Base-by-base conservation (phyloP, 2,329 filamentous ascomycete genomes). In the Sarocladium brachiariae region DNA sequence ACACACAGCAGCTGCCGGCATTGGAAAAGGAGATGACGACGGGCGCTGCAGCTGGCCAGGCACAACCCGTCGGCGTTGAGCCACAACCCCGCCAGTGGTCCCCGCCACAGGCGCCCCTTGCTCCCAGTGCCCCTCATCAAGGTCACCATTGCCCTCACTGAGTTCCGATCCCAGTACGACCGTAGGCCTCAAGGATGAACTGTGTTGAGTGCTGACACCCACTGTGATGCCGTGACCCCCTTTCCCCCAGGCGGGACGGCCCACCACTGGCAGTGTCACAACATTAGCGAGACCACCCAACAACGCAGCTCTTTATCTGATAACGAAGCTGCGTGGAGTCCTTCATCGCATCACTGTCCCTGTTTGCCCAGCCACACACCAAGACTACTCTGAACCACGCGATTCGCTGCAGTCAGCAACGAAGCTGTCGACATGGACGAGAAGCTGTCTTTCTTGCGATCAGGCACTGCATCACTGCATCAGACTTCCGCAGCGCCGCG, bases 381-480 rank as follows among this genome's bases (percentile, higher is more conserved):
- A 7, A 43, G 3, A 43, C 39, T 27, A 25, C n/a, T 11, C 11
- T 47, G 21, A 16, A 47, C 43, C 4, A 21, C 25, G 10, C 14
- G 25, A 9, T 19, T 25, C 16, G 16, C 25, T 8, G 16, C 21
- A 50, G 3, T 47, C 45, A 37, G 43, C 38, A 21, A 47, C 43
- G 19, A 16, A 21, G n/a, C 25, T 37, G 18, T 50, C 50, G 51
- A 38, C 51, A 66, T 66, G 64, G 61, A 66, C 41, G 64, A 66
- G 55, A 66, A 66, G 56, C 50, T 49, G 46, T 5, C n/a, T 6
- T n/a, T 19, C 9, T 23, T 23, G 45, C 48, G 49, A 31, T 48
- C 30, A 23, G 53, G 25, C 53, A 49, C 41, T 53, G 50, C 55
- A 55, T 51, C 54, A 23, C n/a, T n/a, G n/a, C 46, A 35, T 25